Base-by-base conservation (phyloP, 495 filamentous ascomycete species). In the Achaetomiella virescens region DNA sequence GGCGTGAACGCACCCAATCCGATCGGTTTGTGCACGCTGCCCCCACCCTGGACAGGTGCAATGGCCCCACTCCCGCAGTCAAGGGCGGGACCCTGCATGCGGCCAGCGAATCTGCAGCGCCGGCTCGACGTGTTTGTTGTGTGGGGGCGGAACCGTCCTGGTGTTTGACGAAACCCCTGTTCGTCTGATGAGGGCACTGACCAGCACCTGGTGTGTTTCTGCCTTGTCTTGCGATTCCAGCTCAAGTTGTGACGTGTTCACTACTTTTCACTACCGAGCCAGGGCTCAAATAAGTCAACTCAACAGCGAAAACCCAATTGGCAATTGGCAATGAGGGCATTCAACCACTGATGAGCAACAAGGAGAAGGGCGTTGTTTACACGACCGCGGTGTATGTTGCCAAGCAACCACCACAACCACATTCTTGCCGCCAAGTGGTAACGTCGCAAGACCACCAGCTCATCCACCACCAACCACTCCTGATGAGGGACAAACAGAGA, bases 21-120 rank as follows among this genome's bases (percentile, higher is more conserved):
- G 35, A 61, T 42, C 41, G 58, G 53, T 54, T 63, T 63, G 57
- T 54, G 44, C 60, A 55, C 55, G 62, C 61, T 62, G n/a, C n/a
- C 55, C 21, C 51, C 55, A 41, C 48, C 62, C 54, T 66, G 63
- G 68, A 60, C 66, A 65, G 67, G 15, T 52, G 42, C 27, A 31
- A 45, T 27, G 15, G 57, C 45, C 40, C 60, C 60, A 58, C 60
- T 21, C 38, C 4, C 52, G 36, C 55, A 60, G 59, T 33, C 24
- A 22, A 52, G 48, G 15, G 24, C 22, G 51, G 53, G 42, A 40
- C 46, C 64, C 60, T 54, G 59, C 47, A 44, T 44, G 27, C 12
- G 20, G 51, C 57, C 60, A 62, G 57, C 64, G 45, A 64, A 66
- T 63, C 59, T 59, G 53, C 54, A 31, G 54, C 54, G 54, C 44